These are phyloP conservation scores for Berberis vulgaris DNA, from an alignment of 164 flowering plant genomes.

Conservation along the genomic window DNA sequence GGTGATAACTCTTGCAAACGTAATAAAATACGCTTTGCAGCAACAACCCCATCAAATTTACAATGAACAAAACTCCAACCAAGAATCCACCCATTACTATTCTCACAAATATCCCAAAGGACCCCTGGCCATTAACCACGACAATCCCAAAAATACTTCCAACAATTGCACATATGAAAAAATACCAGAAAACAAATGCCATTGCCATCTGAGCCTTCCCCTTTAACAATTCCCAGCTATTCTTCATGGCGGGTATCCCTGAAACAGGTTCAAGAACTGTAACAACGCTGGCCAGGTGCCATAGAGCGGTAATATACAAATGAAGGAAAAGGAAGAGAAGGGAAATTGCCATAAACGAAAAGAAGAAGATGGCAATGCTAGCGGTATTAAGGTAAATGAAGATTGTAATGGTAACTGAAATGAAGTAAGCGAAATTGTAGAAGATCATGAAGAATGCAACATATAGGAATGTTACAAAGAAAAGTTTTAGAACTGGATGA, in stretches of 20 bases:
- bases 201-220: slow-evolving; percentile 48
- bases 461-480: slow-evolving; percentile 56
- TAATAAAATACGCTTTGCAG: slow-evolving; percentile 87
- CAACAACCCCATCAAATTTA: slow-evolving; percentile 66
- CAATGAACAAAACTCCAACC: slow-evolving; percentile 64
- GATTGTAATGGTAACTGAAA: slow-evolving; percentile 19
- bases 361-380: background rate
- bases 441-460: slow-evolving; percentile 39
- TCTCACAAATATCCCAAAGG: too few species aligned
- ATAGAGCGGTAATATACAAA: slow-evolving; percentile 63
- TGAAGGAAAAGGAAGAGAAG: slow-evolving; percentile 46
- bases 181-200: slow-evolving; percentile 42
- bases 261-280: slow-evolving; percentile 79
- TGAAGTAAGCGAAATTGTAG: slow-evolving; percentile 35
- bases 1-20: slow-evolving; percentile 81
- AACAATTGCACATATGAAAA: slow-evolving; percentile 29
- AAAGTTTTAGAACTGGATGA: slow-evolving; percentile 52
- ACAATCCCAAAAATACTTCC: background rate
- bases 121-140: too few species aligned
- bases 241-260: slow-evolving; percentile 70
- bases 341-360: slow-evolving; percentile 9
- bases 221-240: slow-evolving; percentile 71
- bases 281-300: slow-evolving; percentile 89
- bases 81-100: slow-evolving; percentile 26
- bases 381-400: slow-evolving; percentile 19